A percentile compares a stretch with the other conserved stretches of the same genome.
These are phyloP conservation scores for Plenodomus lindquistii DNA, from an alignment of 2,329 filamentous ascomycete species.

Conservation along the genomic window DNA sequence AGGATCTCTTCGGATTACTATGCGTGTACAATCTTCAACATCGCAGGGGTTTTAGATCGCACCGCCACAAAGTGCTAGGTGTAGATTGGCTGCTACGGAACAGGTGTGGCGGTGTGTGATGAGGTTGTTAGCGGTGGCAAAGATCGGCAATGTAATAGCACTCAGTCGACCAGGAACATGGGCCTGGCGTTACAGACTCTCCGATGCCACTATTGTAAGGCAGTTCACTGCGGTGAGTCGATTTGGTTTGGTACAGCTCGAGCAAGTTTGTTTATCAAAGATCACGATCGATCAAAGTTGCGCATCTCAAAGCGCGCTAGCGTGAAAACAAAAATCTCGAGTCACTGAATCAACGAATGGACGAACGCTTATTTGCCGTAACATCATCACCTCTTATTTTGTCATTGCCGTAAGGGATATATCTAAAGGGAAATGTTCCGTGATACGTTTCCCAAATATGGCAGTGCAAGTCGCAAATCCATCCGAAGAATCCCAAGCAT, in stretches of 20 bases:
- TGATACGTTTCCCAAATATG: conserved; percentile 42
- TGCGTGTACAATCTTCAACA: too few relatives aligned
- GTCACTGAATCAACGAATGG: conserved; percentile 29
- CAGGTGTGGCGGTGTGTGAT: not conserved
- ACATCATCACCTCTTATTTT: conserved; percentile 39
- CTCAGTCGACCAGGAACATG: not conserved
- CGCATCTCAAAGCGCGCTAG: conserved; percentile 15
- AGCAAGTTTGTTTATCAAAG: conserved; percentile 5
- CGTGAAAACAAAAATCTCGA: conserved; percentile 26
- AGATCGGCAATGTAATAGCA: too few relatives aligned
- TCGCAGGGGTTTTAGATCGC: not conserved
- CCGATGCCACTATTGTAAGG: too few relatives aligned
- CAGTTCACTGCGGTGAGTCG: not conserved
- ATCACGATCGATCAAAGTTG: conserved; percentile 5
- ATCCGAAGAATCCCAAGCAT: conserved; percentile 43
- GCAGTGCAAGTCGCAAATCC: conserved; percentile 45
- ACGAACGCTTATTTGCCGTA: conserved; percentile 25
- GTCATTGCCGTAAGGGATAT: conserved; percentile 43
- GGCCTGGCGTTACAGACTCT: too few relatives aligned
- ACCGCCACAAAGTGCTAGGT: not conserved
- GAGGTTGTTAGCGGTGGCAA: not conserved
- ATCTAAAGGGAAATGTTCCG: conserved; percentile 40
- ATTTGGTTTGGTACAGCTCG: not conserved
- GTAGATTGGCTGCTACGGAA: too few relatives aligned
- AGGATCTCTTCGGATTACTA: too few relatives aligned